Conservation (phyloP, 441 rosid species). For the Iberis amara region DNA sequence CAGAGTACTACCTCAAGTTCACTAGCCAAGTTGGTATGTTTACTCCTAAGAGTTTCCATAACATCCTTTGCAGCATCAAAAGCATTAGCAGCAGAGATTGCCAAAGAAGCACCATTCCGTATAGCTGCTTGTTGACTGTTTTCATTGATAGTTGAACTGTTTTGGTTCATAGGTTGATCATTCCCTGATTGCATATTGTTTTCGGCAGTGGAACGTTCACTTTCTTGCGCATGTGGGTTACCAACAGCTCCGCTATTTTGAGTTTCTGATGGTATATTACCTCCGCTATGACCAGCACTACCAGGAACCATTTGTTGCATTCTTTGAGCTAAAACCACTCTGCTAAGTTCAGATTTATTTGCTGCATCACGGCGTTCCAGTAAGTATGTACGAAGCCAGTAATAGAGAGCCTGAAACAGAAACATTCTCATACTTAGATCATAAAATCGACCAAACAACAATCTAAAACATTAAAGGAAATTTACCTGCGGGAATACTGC, state of each 20-base stretch:
- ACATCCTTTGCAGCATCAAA: conserved; percentile 98
- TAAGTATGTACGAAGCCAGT: conserved; percentile 96
- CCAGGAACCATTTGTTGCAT: conserved; percentile 70
- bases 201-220: conserved; percentile 58
- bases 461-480: conserved; percentile 3
- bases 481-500: conserved; percentile 82
- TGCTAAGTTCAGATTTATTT: conserved; percentile 70
- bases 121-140: conserved; percentile 57
- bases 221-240: conserved; percentile 73
- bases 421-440: conserved; percentile 21
- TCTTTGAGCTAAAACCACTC: conserved; percentile 83
- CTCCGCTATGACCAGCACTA: conserved; percentile 55
- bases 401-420: conserved; percentile 74
- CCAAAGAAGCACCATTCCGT: conserved; percentile 60
- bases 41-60: conserved; percentile 95
- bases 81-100: conserved; percentile 78
- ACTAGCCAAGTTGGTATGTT: conserved; percentile 87
- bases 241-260: conserved; percentile 57
- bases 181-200: conserved; percentile 52
- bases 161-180: conserved; percentile 71
- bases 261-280: conserved; percentile 51
- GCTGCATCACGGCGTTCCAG: conserved; percentile 98
- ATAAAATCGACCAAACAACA: conserved; percentile 1
- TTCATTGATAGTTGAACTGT: conserved; percentile 56
- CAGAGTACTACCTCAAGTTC: conserved; percentile 79